phyloP scores from a whole-genome alignment of 1,284 basidiomycete genomes.

The Austroboletus niveus region DNA sequence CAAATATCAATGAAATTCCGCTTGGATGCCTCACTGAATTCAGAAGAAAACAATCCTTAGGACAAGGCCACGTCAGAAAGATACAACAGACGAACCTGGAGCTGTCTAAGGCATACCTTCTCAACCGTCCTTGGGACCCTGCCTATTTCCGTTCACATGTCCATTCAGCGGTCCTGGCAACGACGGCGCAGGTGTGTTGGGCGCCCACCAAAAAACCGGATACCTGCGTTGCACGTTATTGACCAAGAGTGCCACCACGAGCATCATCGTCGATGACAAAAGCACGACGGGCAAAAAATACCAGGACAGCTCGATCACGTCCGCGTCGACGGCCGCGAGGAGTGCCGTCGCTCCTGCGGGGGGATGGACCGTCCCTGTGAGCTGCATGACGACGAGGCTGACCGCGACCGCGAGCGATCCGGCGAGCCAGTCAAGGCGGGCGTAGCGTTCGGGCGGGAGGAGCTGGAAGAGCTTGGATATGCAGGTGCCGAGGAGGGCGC shows the following conservation, averaged over 20 bases:
- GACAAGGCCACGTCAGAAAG: neutral
- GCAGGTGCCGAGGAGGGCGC: constrained; percentile 41
- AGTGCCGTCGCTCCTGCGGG: constrained; percentile 55
- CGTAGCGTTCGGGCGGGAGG: constrained; percentile 40
- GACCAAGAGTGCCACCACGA: constrained; percentile 50
- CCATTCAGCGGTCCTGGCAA: neutral
- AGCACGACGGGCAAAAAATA: constrained; percentile 59
- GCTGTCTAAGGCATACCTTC: neutral
- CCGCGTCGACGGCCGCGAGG: constrained; percentile 46
- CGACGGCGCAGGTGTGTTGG: neutral
- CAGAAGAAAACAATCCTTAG: too few species aligned
- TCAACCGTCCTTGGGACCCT: neutral
- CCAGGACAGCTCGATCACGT: constrained; percentile 53
- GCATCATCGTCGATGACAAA: constrained; percentile 49
- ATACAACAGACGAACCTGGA: neutral
- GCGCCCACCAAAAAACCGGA: constrained; percentile 53
- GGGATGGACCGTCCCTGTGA: constrained; percentile 59
- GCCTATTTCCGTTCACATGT: neutral
- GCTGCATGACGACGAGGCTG: constrained; percentile 45
- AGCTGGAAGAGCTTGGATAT: constrained; percentile 57
- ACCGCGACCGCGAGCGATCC: constrained; percentile 53
- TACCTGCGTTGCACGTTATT: constrained; percentile 61
- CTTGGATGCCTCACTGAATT: too few species aligned
- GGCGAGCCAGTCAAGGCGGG: constrained; percentile 52
- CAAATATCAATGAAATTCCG: too few species aligned